Percentiles rank a stretch among this genome's conserved stretches.
Conservation (phyloP, 2,329 filamentous ascomycete species). For the Microcyclospora pomicola region DNA sequence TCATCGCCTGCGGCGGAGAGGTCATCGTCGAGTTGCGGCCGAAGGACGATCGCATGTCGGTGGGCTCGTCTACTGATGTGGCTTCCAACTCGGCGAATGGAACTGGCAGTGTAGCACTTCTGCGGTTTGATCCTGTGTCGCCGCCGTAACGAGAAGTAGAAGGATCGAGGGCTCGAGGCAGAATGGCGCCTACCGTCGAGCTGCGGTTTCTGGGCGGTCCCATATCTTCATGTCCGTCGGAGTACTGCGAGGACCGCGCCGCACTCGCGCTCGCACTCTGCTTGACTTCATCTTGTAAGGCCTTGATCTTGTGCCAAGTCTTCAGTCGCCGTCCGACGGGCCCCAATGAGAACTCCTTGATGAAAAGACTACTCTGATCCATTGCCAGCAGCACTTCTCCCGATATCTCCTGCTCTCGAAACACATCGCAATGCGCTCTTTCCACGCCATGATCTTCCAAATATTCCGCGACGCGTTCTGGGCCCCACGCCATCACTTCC, state of each 20-base stretch:
- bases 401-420: conserved; percentile 87
- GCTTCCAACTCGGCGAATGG: no score
- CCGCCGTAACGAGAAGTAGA: conserved; percentile 2
- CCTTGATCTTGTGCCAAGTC: conserved; percentile 94
- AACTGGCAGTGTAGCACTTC: not conserved
- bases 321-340: conserved; percentile 80
- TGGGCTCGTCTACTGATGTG: no score
- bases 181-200: conserved; percentile 24
- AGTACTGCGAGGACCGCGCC: conserved; percentile 25
- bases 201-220: conserved; percentile 31
- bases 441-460: conserved; percentile 77
- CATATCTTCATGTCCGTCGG: conserved; percentile 23
- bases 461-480: conserved; percentile 75
- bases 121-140: not conserved
- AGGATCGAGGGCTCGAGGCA: conserved; percentile 7
- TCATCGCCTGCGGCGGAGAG: conserved; percentile 20
- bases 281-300: conserved; percentile 74
- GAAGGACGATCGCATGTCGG: not conserved
- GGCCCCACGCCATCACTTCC: conserved; percentile 68
- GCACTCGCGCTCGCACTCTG: conserved; percentile 35
- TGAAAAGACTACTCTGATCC: conserved; percentile 88
- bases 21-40: conserved; percentile 5
- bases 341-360: conserved; percentile 89
- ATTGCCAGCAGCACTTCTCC: conserved; percentile 87
- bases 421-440: conserved; percentile 81